Evolutionary conservation across 1,284 basidiomycete genomes (phyloP), one percentile per base, ranked within the genome.

Genomic region (Coniophora puteana): DNA sequence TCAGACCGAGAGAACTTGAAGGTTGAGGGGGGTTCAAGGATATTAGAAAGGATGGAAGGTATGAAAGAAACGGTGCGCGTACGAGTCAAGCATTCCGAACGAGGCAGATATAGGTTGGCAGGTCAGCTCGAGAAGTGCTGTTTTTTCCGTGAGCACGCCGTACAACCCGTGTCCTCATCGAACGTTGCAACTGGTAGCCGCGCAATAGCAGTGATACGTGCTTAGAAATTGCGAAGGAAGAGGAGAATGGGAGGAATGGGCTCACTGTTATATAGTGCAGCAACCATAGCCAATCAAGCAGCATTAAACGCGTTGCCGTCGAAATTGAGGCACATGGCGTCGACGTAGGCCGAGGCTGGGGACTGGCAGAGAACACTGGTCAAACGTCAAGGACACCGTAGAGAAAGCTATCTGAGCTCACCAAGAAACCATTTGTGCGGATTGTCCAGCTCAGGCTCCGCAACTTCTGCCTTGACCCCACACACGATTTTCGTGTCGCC

Each of bases 231-330:
- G 22, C 11, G 16, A 21, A 37, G 21, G 7, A 36, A 27, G 25
- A n/a, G n/a, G n/a, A n/a, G n/a, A n/a, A n/a, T n/a, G n/a, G n/a
- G n/a, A n/a, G n/a, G n/a, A n/a, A n/a, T n/a, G n/a, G n/a, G 69
- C 88, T 43, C 48, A 94, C 93, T 86, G 52, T 93, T 88, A 59
- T 73, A 74, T 34, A 99, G 67, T 4, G 95, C 93, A 11, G 86
- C 82, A 36, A 93, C 78, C 68, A 94, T 88, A 0, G 93, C 92
- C 12, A 97, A 61, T 3, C 96, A 71, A 0, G 90, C 78, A 0
- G 94, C 92, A 50, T 99, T 95, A 49, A 96, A 89, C 1, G 79
- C 87, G 55, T 97, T 97, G 8, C 95, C 95, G 60, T 99, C 94
- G 54, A 93, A 95, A 66, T 95, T 97, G 53, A 99, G 88, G 63